phyloP scores from a whole-genome alignment of 23 red algal genomes.

The Gracilaria domingensis region DNA sequence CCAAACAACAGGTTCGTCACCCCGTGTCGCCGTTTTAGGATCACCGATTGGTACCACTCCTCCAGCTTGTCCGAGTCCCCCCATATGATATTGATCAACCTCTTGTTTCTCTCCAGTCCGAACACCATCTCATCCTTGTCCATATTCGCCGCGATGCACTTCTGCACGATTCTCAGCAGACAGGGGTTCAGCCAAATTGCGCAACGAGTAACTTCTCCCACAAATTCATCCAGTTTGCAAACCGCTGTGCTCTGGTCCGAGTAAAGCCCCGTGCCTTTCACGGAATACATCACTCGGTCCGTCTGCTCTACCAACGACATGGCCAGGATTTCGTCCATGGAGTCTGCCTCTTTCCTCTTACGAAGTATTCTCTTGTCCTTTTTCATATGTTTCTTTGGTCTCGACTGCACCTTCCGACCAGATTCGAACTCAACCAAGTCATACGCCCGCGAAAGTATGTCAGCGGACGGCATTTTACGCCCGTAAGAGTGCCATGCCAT shows the following conservation, averaged over 20 bases:
- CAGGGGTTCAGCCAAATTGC: neutral
- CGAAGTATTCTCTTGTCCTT: slow-evolving; percentile 11
- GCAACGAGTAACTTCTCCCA: slow-evolving; percentile 8
- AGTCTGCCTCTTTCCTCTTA: neutral
- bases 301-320: slow-evolving; percentile 6
- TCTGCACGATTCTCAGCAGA: neutral
- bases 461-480: neutral
- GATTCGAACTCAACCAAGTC: slow-evolving; percentile 10
- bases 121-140: neutral
- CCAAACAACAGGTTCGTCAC: neutral
- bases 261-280: slow-evolving; percentile 1
- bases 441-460: slow-evolving; percentile 4
- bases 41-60: slow-evolving; percentile 10
- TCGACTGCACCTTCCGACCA: neutral
- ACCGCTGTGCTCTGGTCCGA: slow-evolving; percentile 9
- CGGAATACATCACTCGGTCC: slow-evolving; percentile 2
- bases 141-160: neutral
- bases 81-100: slow-evolving; percentile 8
- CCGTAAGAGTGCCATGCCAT: slow-evolving; percentile 3
- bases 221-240: slow-evolving; percentile 5
- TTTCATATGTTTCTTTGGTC: neutral
- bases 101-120: neutral
- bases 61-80: neutral
- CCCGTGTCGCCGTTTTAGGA: neutral
- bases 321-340: slow-evolving; percentile 14